phyloP scores from a whole-genome alignment of 345 rosid genomes.

The Citrus medica region DNA sequence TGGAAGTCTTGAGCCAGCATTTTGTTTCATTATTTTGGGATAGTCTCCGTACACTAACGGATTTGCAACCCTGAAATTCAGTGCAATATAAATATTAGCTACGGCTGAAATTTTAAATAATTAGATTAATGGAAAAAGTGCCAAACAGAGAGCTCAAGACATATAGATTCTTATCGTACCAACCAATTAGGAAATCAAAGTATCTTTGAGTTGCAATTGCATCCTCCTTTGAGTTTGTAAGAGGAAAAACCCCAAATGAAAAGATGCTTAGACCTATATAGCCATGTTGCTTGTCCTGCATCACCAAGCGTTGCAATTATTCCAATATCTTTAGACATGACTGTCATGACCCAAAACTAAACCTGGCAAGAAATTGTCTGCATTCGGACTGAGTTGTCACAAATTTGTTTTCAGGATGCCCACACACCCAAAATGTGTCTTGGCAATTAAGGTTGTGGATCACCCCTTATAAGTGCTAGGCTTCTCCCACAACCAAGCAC shows the following conservation, averaged over 20 bases:
- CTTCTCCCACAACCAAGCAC: too few species aligned
- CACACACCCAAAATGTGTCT: too few species aligned
- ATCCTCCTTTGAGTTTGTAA: slow-evolving; percentile 43
- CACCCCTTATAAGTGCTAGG: too few species aligned
- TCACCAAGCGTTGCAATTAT: neutral
- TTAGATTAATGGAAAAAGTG: neutral
- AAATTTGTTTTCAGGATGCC: too few species aligned
- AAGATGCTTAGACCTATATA: slow-evolving; percentile 42
- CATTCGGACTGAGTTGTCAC: too few species aligned
- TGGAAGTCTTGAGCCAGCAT: slow-evolving; percentile 62
- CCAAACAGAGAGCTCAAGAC: neutral
- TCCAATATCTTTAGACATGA: neutral
- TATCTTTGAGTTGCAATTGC: slow-evolving; percentile 43
- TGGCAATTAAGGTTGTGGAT: too few species aligned
- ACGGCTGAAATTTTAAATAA: neutral
- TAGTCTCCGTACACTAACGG: slow-evolving; percentile 79
- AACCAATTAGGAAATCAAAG: slow-evolving; percentile 38
- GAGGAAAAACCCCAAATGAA: slow-evolving; percentile 33
- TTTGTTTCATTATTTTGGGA: slow-evolving; percentile 60
- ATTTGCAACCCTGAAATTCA: slow-evolving; percentile 46
- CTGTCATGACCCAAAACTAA: too few species aligned
- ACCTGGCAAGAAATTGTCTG: too few species aligned
- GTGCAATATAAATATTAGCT: neutral
- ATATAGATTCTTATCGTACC: slow-evolving; percentile 34
- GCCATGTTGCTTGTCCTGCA: slow-evolving; percentile 60